Evolutionary conservation across 768 basidiomycete genomes (phyloP).

Genomic region (Mrakia gelida): DNA sequence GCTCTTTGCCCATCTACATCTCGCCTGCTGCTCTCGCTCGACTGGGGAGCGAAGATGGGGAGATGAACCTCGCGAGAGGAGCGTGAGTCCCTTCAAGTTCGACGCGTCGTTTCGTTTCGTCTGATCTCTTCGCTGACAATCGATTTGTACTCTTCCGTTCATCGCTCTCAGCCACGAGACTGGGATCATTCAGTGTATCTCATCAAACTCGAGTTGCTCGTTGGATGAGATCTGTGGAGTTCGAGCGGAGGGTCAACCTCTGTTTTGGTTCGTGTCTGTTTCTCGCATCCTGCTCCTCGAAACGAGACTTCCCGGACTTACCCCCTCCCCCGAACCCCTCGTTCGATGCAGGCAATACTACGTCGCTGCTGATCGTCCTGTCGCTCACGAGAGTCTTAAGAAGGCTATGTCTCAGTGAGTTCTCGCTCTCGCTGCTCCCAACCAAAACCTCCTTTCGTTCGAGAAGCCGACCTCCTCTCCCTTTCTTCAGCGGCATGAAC

Average conservation of each 20-base stretch:
- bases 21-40: slow-evolving; percentile 29
- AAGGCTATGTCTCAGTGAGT: slow-evolving; percentile 6
- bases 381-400: slow-evolving; percentile 1
- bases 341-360: slow-evolving; percentile 20
- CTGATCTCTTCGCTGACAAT: background rate
- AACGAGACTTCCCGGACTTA: too few species aligned
- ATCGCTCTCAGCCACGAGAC: slow-evolving; percentile 14
- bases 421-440: background rate
- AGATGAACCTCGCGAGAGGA: slow-evolving; percentile 28
- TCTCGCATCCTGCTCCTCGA: background rate
- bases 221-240: slow-evolving; percentile 38
- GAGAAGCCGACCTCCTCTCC: background rate
- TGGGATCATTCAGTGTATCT: slow-evolving; percentile 39
- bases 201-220: slow-evolving; percentile 38
- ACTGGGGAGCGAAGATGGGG: slow-evolving; percentile 30
- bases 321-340: background rate
- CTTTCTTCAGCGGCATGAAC: background rate
- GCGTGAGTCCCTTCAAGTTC: slow-evolving; percentile 19
- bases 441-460: background rate
- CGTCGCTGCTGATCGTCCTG: slow-evolving; percentile 1
- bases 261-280: slow-evolving; percentile 34
- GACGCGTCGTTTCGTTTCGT: background rate
- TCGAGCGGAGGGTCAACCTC: slow-evolving; percentile 34
- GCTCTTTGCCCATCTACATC: slow-evolving; percentile 24
- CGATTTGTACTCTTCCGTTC: background rate